Evolutionary conservation across 768 basidiomycete species (phyloP).

Genomic region (Leccinum boreale): DNA sequence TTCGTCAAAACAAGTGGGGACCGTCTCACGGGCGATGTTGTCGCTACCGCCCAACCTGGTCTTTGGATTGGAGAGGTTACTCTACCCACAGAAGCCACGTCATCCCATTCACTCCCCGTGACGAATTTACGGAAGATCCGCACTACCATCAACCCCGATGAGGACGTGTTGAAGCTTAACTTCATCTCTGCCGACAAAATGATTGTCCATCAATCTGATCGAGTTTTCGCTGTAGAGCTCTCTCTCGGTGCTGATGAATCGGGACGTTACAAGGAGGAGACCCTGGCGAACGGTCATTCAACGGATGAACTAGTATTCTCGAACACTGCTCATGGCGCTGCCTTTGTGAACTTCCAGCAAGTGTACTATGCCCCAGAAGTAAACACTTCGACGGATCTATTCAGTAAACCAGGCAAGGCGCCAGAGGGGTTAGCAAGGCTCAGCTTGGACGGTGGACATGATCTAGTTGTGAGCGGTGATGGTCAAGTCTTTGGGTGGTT

Average conservation of each 20-base stretch:
- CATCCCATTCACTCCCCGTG: constrained; percentile 35
- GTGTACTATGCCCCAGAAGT: constrained; percentile 55
- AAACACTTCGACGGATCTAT: constrained; percentile 45
- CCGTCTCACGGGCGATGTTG: constrained; percentile 55
- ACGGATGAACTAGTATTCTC: constrained; percentile 55
- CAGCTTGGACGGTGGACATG: constrained; percentile 74
- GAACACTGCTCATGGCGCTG: constrained; percentile 40
- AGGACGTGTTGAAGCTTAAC: constrained; percentile 45
- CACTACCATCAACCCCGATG: constrained; percentile 43
- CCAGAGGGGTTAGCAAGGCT: constrained; percentile 57
- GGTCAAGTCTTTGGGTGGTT: constrained; percentile 72
- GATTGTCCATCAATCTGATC: constrained; percentile 54
- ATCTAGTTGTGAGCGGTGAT: constrained; percentile 59
- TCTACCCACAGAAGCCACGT: constrained; percentile 37
- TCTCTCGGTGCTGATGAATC: constrained; percentile 40
- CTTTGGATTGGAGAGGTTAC: constrained; percentile 62
- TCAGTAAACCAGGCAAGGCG: constrained; percentile 70
- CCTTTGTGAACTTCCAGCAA: constrained; percentile 69
- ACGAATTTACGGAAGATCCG: constrained; percentile 49
- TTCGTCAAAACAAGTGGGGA: constrained; percentile 64
- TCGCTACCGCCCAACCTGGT: constrained; percentile 62
- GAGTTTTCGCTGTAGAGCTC: constrained; percentile 52
- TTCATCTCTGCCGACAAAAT: constrained; percentile 59
- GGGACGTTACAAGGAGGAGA: constrained; percentile 47
- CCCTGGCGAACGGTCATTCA: constrained; percentile 53